phyloP scores from a whole-genome alignment of 208 protist genomes.

The Wallacemonas collosoma region DNA sequence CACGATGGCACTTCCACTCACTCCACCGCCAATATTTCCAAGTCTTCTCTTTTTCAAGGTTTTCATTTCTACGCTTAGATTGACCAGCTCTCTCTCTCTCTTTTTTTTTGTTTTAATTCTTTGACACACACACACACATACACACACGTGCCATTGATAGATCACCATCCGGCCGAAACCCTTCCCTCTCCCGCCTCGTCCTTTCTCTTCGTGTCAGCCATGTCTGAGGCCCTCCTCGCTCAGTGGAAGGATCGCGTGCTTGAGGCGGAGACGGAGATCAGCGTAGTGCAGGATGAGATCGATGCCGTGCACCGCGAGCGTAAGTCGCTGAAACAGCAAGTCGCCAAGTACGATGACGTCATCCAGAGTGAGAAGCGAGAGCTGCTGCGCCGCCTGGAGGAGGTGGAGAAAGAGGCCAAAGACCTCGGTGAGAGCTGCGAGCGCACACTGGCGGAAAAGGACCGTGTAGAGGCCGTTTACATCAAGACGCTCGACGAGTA shows the following conservation, averaged over 20 bases:
- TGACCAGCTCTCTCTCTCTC: neutral
- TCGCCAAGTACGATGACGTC: conserved; percentile 47
- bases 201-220: neutral
- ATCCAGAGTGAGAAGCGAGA: conserved; percentile 68
- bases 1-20: neutral
- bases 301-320: conserved; percentile 44
- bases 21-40: neutral
- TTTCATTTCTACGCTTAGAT: neutral
- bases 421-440: conserved; percentile 58
- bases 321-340: conserved; percentile 47
- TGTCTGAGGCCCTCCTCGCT: conserved; percentile 36
- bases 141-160: neutral
- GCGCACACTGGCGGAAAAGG: conserved; percentile 49
- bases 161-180: neutral
- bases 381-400: conserved; percentile 58
- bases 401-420: conserved; percentile 67
- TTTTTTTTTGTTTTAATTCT: no score
- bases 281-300: conserved; percentile 73
- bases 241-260: conserved; percentile 79
- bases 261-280: conserved; percentile 66
- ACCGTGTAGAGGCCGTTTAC: conserved; percentile 71
- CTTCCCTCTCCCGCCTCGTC: no score
- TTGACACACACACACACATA: no score
- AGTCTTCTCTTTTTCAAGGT: neutral
- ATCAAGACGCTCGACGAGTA: conserved; percentile 82